Base-by-base conservation (phyloP, 2,329 filamentous ascomycete species). In the Elsinoe australis region DNA sequence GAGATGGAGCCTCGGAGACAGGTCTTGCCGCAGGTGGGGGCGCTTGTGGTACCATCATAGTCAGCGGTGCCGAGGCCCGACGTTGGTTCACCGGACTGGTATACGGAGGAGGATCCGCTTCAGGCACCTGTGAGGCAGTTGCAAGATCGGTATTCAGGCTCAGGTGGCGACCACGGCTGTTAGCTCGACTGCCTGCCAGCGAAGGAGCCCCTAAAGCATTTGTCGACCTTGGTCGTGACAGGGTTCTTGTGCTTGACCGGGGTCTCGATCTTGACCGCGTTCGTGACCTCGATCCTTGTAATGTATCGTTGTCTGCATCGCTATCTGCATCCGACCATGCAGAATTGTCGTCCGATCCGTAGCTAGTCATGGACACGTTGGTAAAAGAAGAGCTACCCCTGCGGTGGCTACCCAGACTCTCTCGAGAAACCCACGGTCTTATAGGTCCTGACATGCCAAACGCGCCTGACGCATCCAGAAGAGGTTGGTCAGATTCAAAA, bases 391-490 rank as follows among this genome's bases (percentile, higher is more conserved):
- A 72, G 14, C 64, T 61, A 34, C 65, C 68, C 29, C 71, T 64
- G 21, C 62, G 62, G 50, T 73, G 71, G 6, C 61, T 61, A 12
- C 55, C 53, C 29, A 58, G 52, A 5, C 54, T 54, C 28, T 56
- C 55, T 4, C 56, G 54, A 5, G 60, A 59, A 1, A 56, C 44
- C 58, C 54, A 61, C 0, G 61, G 61, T 18, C 60, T 49, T 5
- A 60, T 51, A 31, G 56, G 59, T 5, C 52, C 55, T 31, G 58
- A 56, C 26, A 56, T 55, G 9, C 61, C 64, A 28, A 86, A 82
- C 56, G 76, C 81, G 2, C 83, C 85, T 1, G 83, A 80, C 54
- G 83, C 81, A 26, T 82, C 84, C 9, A 90, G 71, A 6, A 90
- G 67, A 1, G 84, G 84, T 34, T 82, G 70, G 60, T 90, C 84